These are phyloP conservation scores for Solanum acaule DNA, from an alignment of 257 asterid genomes.

Conservation along the genomic window DNA sequence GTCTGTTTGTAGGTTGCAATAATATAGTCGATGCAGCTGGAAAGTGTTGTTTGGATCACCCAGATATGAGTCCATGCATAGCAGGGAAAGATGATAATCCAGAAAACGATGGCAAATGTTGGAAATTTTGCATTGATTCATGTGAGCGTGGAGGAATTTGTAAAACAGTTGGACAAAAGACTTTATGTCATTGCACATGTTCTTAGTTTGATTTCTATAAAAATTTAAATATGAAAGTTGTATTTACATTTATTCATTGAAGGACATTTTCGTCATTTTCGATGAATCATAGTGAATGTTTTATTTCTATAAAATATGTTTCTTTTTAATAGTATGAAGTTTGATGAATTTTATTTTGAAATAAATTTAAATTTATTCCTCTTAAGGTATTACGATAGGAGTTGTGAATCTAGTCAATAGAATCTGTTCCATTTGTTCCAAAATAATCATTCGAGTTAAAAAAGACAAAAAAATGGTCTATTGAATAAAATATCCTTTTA, in stretches of 20 bases:
- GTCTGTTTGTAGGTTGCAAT: not conserved
- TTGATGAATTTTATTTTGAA: not conserved
- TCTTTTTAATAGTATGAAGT: not conserved
- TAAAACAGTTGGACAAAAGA: not conserved
- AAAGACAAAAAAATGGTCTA: not conserved
- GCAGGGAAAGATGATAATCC: not conserved
- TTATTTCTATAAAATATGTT: not conserved
- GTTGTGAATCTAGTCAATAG: not conserved
- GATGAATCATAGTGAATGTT: not conserved
- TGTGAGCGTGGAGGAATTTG: slow-evolving; percentile 11
- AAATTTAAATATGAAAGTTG: not conserved
- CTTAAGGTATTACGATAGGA: not conserved
- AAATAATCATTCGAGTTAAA: too few species aligned
- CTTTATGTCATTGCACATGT: slow-evolving; percentile 5
- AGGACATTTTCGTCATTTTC: not conserved
- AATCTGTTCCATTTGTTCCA: not conserved
- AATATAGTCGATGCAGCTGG: not conserved
- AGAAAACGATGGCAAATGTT: slow-evolving; percentile 7
- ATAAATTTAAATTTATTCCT: not conserved
- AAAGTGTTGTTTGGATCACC: slow-evolving; percentile 1
- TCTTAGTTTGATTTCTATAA: not conserved
- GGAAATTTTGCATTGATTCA: not conserved
- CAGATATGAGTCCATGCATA: not conserved
- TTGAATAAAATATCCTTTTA: too few species aligned
- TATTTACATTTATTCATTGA: not conserved